Conservation (phyloP, 495 filamentous ascomycete genomes). For the Aspergillus kassunensis region DNA sequence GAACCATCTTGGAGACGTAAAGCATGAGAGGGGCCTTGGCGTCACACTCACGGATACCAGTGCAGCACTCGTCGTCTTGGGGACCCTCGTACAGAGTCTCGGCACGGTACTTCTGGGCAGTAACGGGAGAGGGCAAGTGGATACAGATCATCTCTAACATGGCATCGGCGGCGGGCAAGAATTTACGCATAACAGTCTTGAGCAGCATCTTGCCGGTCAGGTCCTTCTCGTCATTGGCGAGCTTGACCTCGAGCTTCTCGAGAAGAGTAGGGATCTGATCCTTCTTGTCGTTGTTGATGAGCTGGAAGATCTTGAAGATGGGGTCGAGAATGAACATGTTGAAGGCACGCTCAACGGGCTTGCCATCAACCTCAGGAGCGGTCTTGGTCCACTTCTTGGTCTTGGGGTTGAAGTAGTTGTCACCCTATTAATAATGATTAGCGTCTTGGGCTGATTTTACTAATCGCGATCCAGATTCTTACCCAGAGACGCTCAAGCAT, state of each 20-base stretch:
- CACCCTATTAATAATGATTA: constrained; percentile 56
- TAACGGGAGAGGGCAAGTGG: constrained; percentile 93
- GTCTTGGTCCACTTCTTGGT: constrained; percentile 99
- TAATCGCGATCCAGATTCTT: constrained; percentile 25
- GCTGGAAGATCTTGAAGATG: constrained; percentile 96
- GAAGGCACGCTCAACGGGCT: constrained; percentile 95
- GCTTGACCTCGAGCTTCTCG: constrained; percentile 89
- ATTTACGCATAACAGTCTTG: constrained; percentile 97
- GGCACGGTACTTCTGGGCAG: constrained; percentile 95
- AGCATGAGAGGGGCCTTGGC: constrained; percentile 98
- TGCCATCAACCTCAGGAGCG: constrained; percentile 66
- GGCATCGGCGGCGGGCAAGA: constrained; percentile 95
- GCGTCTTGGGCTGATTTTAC: background rate
- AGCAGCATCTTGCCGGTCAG: constrained; percentile 95
- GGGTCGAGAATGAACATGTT: constrained; percentile 98
- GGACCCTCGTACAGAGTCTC: constrained; percentile 99
- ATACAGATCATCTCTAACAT: constrained; percentile 99
- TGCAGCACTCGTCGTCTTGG: constrained; percentile 81
- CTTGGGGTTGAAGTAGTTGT: constrained; percentile 99
- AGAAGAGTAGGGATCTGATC: constrained; percentile 81
- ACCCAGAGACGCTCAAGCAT: constrained; percentile 99
- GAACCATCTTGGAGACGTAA: constrained; percentile 99
- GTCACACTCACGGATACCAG: constrained; percentile 97
- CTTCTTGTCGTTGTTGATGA: constrained; percentile 98
- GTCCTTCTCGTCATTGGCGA: constrained; percentile 78